Evolutionary conservation across 345 rosid species (phyloP).

Genomic region (Brassica cretica): DNA sequence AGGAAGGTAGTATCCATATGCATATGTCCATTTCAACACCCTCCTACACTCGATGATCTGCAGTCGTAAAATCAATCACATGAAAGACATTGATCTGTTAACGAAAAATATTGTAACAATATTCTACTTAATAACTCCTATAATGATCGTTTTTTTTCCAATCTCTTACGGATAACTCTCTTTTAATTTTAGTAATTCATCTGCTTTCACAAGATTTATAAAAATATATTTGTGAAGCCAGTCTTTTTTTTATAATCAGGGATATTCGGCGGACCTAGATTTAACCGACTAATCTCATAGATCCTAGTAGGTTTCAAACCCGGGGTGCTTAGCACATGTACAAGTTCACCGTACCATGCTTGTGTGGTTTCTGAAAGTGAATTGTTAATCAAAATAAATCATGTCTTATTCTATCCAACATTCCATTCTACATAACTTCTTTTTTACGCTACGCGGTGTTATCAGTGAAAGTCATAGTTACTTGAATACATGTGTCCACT

Average conservation of each 20-base stretch:
- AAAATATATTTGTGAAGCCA: background rate
- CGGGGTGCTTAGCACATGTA: too few species aligned
- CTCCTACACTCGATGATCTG: constrained; percentile 77
- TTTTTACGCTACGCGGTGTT: background rate
- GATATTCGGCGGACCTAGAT: too few species aligned
- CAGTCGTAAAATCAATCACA: constrained; percentile 2
- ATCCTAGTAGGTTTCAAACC: background rate
- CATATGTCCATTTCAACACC: constrained; percentile 35
- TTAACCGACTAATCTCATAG: background rate
- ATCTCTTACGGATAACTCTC: background rate
- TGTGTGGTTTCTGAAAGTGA: too few species aligned
- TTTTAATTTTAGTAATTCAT: background rate
- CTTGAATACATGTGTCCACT: background rate
- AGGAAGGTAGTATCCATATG: constrained; percentile 76
- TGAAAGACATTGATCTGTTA: background rate
- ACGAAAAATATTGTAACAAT: background rate
- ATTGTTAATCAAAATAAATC: background rate
- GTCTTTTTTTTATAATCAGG: background rate
- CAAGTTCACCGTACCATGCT: too few species aligned
- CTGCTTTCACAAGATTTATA: background rate
- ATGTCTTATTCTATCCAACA: background rate
- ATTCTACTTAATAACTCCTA: background rate
- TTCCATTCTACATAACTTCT: background rate
- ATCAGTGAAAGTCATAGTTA: background rate
- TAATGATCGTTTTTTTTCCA: background rate